A percentile compares a stretch with the other conserved stretches of the same genome.
Conservation (phyloP, 176 grass and related monocot genomes). For the Calamus simplicifolius region DNA sequence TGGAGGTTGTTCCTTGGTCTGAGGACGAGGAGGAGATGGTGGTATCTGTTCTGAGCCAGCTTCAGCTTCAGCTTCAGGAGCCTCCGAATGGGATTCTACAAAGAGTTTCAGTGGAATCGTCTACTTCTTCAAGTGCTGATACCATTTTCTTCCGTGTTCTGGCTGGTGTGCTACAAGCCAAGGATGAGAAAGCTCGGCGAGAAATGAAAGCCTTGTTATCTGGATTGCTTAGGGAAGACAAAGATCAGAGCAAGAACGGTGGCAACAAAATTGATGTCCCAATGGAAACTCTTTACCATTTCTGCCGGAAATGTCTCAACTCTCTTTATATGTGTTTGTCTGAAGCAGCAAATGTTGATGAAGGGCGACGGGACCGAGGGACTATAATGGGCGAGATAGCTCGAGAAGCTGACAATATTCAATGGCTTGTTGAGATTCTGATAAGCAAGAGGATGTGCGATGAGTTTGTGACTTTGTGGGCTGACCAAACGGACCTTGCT, state of each 20-base stretch:
- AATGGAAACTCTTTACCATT: slow-evolving; percentile 11
- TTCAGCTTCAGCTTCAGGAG: slow-evolving; percentile 5
- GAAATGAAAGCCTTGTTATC: slow-evolving; percentile 13
- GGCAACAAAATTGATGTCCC: slow-evolving; percentile 6
- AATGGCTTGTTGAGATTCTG: slow-evolving; percentile 20
- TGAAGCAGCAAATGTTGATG: slow-evolving; percentile 1
- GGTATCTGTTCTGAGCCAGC: slow-evolving; percentile 1
- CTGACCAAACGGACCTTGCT: neutral
- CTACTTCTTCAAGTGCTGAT: neutral
- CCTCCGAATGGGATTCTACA: neutral
- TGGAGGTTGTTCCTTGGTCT: slow-evolving; percentile 14
- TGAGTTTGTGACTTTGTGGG: slow-evolving; percentile 14
- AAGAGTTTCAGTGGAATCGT: slow-evolving; percentile 6
- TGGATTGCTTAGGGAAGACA: slow-evolving; percentile 11
- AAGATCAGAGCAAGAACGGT: neutral
- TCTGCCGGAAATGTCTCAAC: slow-evolving; percentile 6
- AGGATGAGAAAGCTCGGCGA: slow-evolving; percentile 21
- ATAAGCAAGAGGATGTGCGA: slow-evolving; percentile 11
- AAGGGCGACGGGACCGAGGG: slow-evolving; percentile 1
- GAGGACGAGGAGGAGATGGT: slow-evolving; percentile 18
- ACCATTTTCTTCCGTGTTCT: slow-evolving; percentile 1
- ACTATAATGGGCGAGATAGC: slow-evolving; percentile 7
- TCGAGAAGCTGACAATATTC: slow-evolving; percentile 15
- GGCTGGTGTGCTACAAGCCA: slow-evolving; percentile 4
- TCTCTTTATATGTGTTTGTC: slow-evolving; percentile 1